phyloP scores from a whole-genome alignment of 106 monocot species.

The Acanthochlamys bracteata region DNA sequence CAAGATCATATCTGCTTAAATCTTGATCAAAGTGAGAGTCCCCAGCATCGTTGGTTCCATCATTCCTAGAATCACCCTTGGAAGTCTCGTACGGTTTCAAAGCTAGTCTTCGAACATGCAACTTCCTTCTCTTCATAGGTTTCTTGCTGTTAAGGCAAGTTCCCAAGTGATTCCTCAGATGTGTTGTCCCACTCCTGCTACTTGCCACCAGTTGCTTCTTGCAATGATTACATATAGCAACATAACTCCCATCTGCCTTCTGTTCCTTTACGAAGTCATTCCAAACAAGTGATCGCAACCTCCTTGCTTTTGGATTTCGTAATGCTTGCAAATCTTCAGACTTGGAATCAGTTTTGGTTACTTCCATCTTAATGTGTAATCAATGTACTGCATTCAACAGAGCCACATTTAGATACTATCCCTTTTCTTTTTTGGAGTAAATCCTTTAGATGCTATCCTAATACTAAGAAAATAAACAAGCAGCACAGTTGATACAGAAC shows the following conservation, averaged over 20 bases:
- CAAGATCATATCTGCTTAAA: slow-evolving; percentile 51
- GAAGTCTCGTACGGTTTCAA: slow-evolving; percentile 1
- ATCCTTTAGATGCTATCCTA: no score
- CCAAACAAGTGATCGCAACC: slow-evolving; percentile 66
- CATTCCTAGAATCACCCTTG: slow-evolving; percentile 8
- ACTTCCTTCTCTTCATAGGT: slow-evolving; percentile 34
- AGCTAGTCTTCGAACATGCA: slow-evolving; percentile 25
- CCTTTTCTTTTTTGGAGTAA: no score
- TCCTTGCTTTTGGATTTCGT: slow-evolving; percentile 34
- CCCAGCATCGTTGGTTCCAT: slow-evolving; percentile 5
- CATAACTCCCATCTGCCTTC: slow-evolving; percentile 46
- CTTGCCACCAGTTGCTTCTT: slow-evolving; percentile 66
- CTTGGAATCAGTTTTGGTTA: neutral
- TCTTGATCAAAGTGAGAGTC: slow-evolving; percentile 46
- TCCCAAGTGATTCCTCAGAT: slow-evolving; percentile 59
- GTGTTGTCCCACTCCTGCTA: slow-evolving; percentile 72
- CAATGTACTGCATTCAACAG: neutral
- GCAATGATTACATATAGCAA: slow-evolving; percentile 75
- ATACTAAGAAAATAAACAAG: no score
- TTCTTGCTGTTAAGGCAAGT: slow-evolving; percentile 37
- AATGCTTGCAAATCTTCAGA: neutral
- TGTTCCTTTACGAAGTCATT: slow-evolving; percentile 77
- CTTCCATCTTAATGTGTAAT: slow-evolving; percentile 5
- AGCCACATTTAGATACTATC: no score
- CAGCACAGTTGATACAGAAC: no score